Conservation (phyloP, 805 yeast species). For the Lipomyces spencermartinsiae region DNA sequence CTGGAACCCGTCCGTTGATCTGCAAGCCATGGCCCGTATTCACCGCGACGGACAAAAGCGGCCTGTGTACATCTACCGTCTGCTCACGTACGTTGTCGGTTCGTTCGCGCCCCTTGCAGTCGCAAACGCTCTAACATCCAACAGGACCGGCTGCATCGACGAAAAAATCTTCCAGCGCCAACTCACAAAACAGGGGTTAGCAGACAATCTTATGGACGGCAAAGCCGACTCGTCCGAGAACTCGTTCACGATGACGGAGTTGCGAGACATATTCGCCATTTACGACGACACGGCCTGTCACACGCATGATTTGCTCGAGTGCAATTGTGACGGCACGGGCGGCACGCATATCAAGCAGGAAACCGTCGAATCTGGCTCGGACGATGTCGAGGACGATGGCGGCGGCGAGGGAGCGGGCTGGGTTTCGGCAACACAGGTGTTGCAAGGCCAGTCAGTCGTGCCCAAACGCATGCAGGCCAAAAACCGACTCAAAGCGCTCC, state of each 20-base stretch:
- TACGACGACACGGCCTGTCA: conserved; percentile 58
- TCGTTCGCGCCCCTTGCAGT: not conserved
- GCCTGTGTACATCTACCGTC: conserved; percentile 80
- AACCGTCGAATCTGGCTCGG: not conserved
- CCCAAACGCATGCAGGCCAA: conserved; percentile 47
- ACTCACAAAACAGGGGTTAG: conserved; percentile 77
- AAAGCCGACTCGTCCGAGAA: conserved; percentile 50
- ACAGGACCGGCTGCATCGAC: conserved; percentile 79
- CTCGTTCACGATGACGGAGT: conserved; percentile 70
- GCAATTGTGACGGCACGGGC: conserved; percentile 54
- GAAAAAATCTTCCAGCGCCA: conserved; percentile 95
- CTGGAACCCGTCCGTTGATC: conserved; percentile 94
- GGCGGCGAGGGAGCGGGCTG: conserved; percentile 49
- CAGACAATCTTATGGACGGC: conserved; percentile 68
- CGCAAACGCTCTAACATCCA: not conserved
- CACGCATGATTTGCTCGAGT: conserved; percentile 74
- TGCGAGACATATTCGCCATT: conserved; percentile 76
- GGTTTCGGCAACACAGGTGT: conserved; percentile 63
- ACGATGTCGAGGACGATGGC: conserved; percentile 25
- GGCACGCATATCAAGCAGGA: conserved; percentile 20
- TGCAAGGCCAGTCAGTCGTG: conserved; percentile 34
- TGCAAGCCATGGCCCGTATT: conserved; percentile 94
- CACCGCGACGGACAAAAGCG: conserved; percentile 90
- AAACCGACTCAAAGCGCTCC: conserved; percentile 63
- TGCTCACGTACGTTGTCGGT: conserved; percentile 59